A percentile compares a stretch with the other conserved stretches of the same genome.
Evolutionary conservation across 352 stramenopile genomes (phyloP).

Genomic region (Globisporangium heterothallicum): DNA sequence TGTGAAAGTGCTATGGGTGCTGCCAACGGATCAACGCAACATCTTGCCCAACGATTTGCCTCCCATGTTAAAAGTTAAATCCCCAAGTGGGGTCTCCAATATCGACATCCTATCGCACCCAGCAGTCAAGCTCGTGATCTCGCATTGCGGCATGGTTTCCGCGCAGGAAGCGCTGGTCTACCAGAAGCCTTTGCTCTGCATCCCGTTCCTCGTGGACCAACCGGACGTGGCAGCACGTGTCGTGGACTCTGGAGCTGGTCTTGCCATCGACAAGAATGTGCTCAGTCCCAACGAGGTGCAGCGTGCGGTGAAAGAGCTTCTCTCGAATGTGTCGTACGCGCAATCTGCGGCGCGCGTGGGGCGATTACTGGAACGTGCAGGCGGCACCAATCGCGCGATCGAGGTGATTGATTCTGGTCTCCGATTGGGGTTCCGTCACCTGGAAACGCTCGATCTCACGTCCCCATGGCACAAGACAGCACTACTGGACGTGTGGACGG

Average conservation of each 20-base stretch:
- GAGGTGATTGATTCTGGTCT: constrained; percentile 64
- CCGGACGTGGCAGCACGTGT: constrained; percentile 78
- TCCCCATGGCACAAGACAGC: constrained; percentile 73
- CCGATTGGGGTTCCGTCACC: constrained; percentile 47
- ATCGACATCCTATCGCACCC: constrained; percentile 61
- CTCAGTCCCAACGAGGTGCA: constrained; percentile 52
- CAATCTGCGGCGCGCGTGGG: constrained; percentile 44
- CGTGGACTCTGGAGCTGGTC: constrained; percentile 60
- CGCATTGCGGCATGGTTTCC: constrained; percentile 85
- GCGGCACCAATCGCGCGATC: constrained; percentile 55
- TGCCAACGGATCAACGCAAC: constrained; percentile 66
- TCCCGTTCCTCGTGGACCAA: constrained; percentile 87
- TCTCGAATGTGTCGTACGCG: constrained; percentile 47
- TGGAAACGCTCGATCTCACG: constrained; percentile 63
- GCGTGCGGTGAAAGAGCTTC: constrained; percentile 34
- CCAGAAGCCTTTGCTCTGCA: constrained; percentile 78
- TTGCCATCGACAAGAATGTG: constrained; percentile 70
- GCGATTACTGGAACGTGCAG: constrained; percentile 46
- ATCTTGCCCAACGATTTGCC: constrained; percentile 52
- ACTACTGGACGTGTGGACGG: constrained; percentile 76
- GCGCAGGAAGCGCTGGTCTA: constrained; percentile 78
- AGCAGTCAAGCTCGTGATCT: constrained; percentile 64
- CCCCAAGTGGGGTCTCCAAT: constrained; percentile 47
- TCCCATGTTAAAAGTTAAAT: constrained; percentile 57
- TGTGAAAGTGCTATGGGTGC: constrained; percentile 71